These are phyloP conservation scores for Athelia psychrophila DNA, from an alignment of 1,284 basidiomycete species.

Conservation along the genomic window DNA sequence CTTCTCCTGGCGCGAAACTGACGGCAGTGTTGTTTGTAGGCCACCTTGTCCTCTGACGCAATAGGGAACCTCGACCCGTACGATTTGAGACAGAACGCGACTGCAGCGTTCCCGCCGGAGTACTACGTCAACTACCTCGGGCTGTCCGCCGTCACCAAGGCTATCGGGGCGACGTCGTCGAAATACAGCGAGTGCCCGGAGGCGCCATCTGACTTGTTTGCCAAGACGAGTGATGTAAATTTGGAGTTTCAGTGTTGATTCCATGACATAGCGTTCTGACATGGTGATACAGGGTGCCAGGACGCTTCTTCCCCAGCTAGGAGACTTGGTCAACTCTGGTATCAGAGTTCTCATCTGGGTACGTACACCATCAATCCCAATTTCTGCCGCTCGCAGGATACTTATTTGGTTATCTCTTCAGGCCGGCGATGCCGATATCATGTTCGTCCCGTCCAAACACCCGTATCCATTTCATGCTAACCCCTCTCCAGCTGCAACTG, in stretches of 20 bases:
- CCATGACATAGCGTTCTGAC: not conserved
- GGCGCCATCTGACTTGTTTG: constrained; percentile 37
- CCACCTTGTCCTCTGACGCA: constrained; percentile 27
- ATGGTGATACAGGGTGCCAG: constrained; percentile 42
- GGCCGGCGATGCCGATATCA: constrained; percentile 67
- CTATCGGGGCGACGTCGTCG: constrained; percentile 48
- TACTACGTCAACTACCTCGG: constrained; percentile 49
- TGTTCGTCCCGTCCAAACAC: constrained; percentile 12
- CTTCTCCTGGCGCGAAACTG: not conserved
- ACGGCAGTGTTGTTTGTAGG: not conserved
- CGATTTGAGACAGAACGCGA: constrained; percentile 55
- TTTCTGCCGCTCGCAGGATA: no score
- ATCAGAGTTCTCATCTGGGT: constrained; percentile 63
- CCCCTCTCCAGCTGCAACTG: constrained; percentile 45
- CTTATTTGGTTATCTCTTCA: constrained; percentile 18
- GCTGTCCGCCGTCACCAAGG: constrained; percentile 28
- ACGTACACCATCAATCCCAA: constrained; percentile 9
- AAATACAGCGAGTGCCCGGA: constrained; percentile 46
- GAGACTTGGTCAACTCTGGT: constrained; percentile 47
- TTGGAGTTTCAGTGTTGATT: not conserved
- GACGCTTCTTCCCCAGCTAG: constrained; percentile 50
- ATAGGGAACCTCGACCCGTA: constrained; percentile 49
- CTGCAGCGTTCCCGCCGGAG: constrained; percentile 53
- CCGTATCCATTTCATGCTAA: not conserved
- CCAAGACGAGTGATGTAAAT: constrained; percentile 35